A percentile compares a stretch with the other conserved stretches of the same genome.
Evolutionary conservation across 2,329 filamentous ascomycete genomes (phyloP).

Genomic region (Tolypocladium tropicale): DNA sequence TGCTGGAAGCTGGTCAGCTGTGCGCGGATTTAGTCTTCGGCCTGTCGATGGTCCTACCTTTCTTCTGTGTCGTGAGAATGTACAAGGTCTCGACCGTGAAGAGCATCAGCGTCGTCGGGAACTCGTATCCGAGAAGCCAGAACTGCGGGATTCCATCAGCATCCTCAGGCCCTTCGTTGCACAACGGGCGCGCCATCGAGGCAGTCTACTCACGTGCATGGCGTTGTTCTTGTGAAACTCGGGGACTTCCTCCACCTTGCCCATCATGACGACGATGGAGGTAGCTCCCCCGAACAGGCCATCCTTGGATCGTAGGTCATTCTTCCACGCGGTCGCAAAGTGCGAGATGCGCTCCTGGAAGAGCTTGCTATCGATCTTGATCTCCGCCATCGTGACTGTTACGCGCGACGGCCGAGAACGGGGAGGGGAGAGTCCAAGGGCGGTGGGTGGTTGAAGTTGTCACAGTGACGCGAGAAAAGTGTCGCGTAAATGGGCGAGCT

Average conservation of each 20-base stretch:
- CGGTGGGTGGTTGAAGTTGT: conserved; percentile 11
- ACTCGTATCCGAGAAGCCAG: conserved; percentile 97
- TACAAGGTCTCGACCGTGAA: conserved; percentile 82
- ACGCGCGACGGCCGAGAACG: conserved; percentile 16
- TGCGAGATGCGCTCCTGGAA: conserved; percentile 90
- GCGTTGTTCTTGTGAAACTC: conserved; percentile 94
- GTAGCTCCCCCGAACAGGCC: conserved; percentile 74
- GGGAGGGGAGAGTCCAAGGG: neutral
- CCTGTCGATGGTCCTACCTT: conserved; percentile 49
- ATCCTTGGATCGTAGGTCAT: conserved; percentile 83
- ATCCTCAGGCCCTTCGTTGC: neutral
- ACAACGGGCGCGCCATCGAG: neutral
- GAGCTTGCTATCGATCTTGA: conserved; percentile 86
- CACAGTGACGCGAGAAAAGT: conserved; percentile 28
- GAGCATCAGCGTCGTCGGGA: conserved; percentile 89
- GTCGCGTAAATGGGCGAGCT: conserved; percentile 29
- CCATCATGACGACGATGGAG: conserved; percentile 84
- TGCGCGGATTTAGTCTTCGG: neutral
- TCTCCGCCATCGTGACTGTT: conserved; percentile 56
- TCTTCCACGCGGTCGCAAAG: conserved; percentile 88
- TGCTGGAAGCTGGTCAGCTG: conserved; percentile 43
- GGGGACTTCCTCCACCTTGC: conserved; percentile 82
- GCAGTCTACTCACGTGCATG: conserved; percentile 61
- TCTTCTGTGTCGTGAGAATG: conserved; percentile 93
- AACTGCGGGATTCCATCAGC: conserved; percentile 47